Base-by-base conservation (phyloP, 192 early-diverging fungal species). In the Coemansia sp. region DNA sequence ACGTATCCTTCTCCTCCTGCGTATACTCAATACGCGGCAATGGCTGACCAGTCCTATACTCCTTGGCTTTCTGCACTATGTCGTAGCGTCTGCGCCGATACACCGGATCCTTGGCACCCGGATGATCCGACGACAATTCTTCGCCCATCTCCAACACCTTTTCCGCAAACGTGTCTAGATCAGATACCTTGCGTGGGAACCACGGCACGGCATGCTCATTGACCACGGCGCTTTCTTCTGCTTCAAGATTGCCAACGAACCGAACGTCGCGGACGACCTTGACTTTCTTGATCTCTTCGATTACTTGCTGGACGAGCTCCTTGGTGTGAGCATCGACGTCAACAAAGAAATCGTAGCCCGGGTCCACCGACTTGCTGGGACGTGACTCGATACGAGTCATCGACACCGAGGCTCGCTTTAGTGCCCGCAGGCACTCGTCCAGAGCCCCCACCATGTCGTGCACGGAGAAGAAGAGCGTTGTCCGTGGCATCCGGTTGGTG, bases 331-430 rank as follows among this genome's bases (percentile, higher is more conserved):
- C 90, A 48, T 88, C 83, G 60, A 98, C 94, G 74, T 98, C 96
- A 46, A 98, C 87, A 77, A 90, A 96, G 81, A 98, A 95, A 74
- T 98, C 93, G 74, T 98, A 98, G 50, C 91, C 85, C 51, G 89
- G 91, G 27, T 89, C 89, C 37, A 82, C 79, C 6, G 89, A 91
- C 70, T 86, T 89, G 79, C 88, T 89, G 37, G 96, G 94, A 21
- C 96, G 92, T 42, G 93, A 94, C 84, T 98, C 96, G 77, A 98
- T 98, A 45, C 93, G 89, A n/a, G 90, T 92, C 79, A 98, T 86
- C 5, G 93, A 95, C 54, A 98, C 87, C 50, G 88, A 74, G 62
- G 89, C 79, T 10, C 78, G 68, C 60, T 87, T 88, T 64, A 98
- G 87, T 37, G 87, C 87, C 33, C 83, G 70, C 21, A 98, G 88